Conservation (phyloP, 2,329 filamentous ascomycete species). For the Calonectria montana region DNA sequence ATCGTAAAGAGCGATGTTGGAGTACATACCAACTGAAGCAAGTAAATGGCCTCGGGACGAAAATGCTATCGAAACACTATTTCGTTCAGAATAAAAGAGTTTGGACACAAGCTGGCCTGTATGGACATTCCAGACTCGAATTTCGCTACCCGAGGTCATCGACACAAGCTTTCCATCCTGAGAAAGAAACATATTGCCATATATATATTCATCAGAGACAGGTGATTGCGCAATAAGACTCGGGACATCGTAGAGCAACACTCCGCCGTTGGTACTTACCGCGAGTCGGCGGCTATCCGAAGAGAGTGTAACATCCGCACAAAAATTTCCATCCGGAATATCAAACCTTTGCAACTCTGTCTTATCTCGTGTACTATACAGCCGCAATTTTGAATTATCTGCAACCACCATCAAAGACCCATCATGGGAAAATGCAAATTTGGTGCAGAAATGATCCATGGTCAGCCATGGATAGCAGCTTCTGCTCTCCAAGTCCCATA, state of each 20-base stretch:
- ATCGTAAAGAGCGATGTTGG: background rate
- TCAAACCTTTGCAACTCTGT: background rate
- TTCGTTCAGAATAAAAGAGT: background rate
- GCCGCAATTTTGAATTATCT: background rate
- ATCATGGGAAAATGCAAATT: background rate
- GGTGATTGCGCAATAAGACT: background rate
- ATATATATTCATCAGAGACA: background rate
- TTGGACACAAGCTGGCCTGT: background rate
- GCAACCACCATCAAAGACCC: background rate
- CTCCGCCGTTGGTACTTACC: background rate
- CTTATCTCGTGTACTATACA: background rate
- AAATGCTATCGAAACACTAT: background rate
- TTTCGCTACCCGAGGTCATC: accelerated
- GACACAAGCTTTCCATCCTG: background rate
- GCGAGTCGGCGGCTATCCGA: background rate
- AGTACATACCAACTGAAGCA: background rate
- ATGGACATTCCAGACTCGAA: background rate
- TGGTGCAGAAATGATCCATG: background rate
- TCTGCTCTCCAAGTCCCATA: background rate
- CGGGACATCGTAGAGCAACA: background rate
- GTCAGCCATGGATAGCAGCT: background rate
- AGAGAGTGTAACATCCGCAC: background rate
- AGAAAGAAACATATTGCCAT: background rate
- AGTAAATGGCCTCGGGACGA: background rate
- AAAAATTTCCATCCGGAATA: background rate